Evolutionary conservation across 2,329 filamentous ascomycete genomes (phyloP).

Genomic region (Sphaerostilbella broomeana): DNA sequence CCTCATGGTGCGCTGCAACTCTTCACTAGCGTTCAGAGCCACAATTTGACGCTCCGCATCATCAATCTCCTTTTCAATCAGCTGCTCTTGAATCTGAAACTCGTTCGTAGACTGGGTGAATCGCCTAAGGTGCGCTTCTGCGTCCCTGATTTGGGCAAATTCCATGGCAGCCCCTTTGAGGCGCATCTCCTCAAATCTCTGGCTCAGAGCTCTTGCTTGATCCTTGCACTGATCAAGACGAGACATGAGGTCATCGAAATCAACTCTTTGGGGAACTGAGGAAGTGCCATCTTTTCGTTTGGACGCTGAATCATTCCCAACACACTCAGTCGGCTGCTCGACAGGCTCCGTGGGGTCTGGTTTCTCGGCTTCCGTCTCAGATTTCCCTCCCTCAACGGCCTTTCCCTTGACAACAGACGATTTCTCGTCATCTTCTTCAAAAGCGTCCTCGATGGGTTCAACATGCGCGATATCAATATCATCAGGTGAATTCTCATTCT

Average conservation of each 20-base stretch:
- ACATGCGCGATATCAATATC: constrained; percentile 44
- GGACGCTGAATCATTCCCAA: background rate
- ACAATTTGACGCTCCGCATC: constrained; percentile 2
- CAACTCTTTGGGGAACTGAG: constrained; percentile 25
- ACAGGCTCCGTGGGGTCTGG: background rate
- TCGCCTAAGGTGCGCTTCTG: constrained; percentile 21
- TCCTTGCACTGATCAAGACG: constrained; percentile 28
- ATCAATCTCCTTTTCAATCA: constrained; percentile 31
- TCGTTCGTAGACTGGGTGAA: constrained; percentile 28
- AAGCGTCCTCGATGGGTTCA: constrained; percentile 22
- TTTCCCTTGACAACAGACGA: constrained; percentile 5
- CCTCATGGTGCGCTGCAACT: constrained; percentile 27
- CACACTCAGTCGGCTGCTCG: background rate
- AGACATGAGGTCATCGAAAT: constrained; percentile 27
- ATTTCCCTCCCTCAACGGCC: background rate
- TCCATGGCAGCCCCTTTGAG: constrained; percentile 19
- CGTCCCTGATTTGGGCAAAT: constrained; percentile 19
- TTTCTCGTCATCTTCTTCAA: constrained; percentile 22
- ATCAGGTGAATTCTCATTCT: constrained; percentile 33
- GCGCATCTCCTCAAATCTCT: constrained; percentile 26
- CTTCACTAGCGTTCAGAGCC: constrained; percentile 4
- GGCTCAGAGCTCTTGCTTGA: constrained; percentile 23
- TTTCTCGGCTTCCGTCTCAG: background rate
- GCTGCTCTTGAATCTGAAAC: constrained; percentile 27
- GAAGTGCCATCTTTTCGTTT: constrained; percentile 7